Conservation (phyloP, 148 eudicot species). For the Persicaria maculosa region DNA sequence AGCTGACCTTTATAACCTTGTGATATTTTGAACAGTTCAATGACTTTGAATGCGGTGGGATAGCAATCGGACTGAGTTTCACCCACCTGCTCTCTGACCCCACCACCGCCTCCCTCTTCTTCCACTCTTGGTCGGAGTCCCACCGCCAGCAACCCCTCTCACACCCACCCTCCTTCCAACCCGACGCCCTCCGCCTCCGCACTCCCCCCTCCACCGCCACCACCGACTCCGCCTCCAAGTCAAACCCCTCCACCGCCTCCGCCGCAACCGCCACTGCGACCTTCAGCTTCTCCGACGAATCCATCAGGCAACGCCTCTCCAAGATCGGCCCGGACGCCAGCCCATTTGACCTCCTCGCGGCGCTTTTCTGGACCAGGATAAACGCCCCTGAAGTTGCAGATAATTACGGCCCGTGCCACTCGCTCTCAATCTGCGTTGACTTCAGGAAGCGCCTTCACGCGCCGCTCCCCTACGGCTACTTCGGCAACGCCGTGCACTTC, state of each 20-base stretch:
- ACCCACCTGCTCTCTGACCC: constrained; percentile 58
- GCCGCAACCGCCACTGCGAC: constrained; percentile 29
- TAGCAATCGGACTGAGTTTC: constrained; percentile 54
- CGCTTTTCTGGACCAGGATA: constrained; percentile 48
- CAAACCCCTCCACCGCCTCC: constrained; percentile 5
- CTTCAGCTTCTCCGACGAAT: constrained; percentile 32
- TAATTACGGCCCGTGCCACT: background rate
- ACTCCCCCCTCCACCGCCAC: constrained; percentile 10
- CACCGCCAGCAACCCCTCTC: constrained; percentile 20
- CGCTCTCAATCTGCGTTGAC: constrained; percentile 43
- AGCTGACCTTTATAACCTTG: no score
- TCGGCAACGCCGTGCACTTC: constrained; percentile 49
- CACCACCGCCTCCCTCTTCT: constrained; percentile 31
- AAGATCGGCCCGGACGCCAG: constrained; percentile 30
- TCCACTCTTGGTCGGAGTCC: constrained; percentile 51
- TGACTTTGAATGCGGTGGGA: constrained; percentile 58
- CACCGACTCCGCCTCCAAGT: constrained; percentile 15
- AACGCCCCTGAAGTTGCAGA: background rate
- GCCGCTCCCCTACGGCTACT: constrained; percentile 38
- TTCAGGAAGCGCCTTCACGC: constrained; percentile 28
- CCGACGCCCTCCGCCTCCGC: constrained; percentile 20
- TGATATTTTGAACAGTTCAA: constrained; percentile 33
- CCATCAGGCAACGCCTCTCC: constrained; percentile 23
- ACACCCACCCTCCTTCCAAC: constrained; percentile 44
- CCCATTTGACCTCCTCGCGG: constrained; percentile 49